A percentile compares a stretch with the other conserved stretches of the same genome.
Evolutionary conservation across 495 filamentous ascomycete species (phyloP).

Genomic region (Hyphodiscus hymeniophilus): DNA sequence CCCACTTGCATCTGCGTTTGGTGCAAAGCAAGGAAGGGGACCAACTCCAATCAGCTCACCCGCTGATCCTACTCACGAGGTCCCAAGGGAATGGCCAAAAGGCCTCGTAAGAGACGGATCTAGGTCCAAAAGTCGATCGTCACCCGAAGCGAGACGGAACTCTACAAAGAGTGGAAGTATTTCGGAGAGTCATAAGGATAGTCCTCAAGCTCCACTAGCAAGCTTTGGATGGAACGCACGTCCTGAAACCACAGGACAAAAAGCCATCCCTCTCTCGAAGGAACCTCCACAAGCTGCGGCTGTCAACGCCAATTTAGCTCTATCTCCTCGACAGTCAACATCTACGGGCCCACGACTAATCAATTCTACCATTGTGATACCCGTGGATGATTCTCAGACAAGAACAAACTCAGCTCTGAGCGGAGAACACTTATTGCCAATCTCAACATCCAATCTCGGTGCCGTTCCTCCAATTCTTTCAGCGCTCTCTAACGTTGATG

Average conservation of each 20-base stretch:
- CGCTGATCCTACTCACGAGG: background rate
- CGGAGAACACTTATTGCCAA: background rate
- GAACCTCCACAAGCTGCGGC: background rate
- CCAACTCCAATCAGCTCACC: background rate
- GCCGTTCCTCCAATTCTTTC: background rate
- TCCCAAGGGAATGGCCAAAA: conserved; percentile 19
- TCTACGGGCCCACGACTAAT: background rate
- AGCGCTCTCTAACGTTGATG: conserved; percentile 11
- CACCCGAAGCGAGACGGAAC: conserved; percentile 8
- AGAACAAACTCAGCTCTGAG: background rate
- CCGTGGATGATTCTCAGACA: too few species aligned
- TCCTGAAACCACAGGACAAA: background rate
- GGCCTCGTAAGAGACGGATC: conserved; percentile 8
- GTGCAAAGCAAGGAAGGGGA: conserved; percentile 15
- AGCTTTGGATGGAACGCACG: conserved; percentile 30
- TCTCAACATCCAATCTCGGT: background rate
- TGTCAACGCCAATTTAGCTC: background rate
- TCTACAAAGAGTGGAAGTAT: conserved; percentile 7
- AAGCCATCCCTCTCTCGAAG: background rate
- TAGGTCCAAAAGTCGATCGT: conserved; percentile 11
- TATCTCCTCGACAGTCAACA: background rate
- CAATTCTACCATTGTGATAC: background rate
- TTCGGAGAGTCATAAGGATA: conserved; percentile 1
- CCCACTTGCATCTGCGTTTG: conserved; percentile 37
- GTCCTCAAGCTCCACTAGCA: conserved; percentile 16